Evolutionary conservation across 306 rosid genomes (phyloP).

Genomic region (Carpinus fangiana): DNA sequence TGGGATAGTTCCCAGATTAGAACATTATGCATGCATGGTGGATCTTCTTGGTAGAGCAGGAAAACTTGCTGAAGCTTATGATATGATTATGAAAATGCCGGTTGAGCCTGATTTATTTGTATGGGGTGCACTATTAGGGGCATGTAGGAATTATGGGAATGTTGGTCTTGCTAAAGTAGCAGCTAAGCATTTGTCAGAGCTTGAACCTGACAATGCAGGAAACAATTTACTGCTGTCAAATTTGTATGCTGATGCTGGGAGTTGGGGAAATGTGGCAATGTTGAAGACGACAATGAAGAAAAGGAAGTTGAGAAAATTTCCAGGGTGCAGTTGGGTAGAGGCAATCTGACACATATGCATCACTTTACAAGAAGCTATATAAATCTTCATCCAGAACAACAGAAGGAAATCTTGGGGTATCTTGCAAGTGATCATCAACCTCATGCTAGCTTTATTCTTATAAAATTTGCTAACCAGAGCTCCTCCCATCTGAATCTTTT

Average conservation of each 20-base stretch:
- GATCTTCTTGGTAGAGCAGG: constrained; percentile 80
- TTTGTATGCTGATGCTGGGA: constrained; percentile 70
- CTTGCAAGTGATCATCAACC: too few relatives aligned
- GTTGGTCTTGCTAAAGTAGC: constrained; percentile 74
- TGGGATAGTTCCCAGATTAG: constrained; percentile 60
- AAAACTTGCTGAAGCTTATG: constrained; percentile 52
- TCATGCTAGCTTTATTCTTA: too few relatives aligned
- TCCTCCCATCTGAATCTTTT: background rate
- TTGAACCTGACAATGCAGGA: constrained; percentile 74
- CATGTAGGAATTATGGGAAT: constrained; percentile 71
- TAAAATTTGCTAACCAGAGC: too few relatives aligned
- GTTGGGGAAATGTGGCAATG: constrained; percentile 68
- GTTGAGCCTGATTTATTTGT: constrained; percentile 75
- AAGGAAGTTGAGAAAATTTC: constrained; percentile 54
- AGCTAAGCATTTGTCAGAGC: constrained; percentile 40
- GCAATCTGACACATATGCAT: constrained; percentile 24
- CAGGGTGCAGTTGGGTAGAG: constrained; percentile 86
- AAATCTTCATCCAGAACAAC: too few relatives aligned
- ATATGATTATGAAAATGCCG: constrained; percentile 65
- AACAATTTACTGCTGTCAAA: constrained; percentile 66
- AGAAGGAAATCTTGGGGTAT: too few relatives aligned
- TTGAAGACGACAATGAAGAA: constrained; percentile 63
- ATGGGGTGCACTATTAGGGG: constrained; percentile 92
- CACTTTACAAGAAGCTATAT: too few relatives aligned
- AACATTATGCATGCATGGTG: constrained; percentile 86